Percentiles rank a stretch among this genome's conserved stretches.
Conservation (phyloP, 768 basidiomycete genomes). For the Tricholoma hemisulphureum region DNA sequence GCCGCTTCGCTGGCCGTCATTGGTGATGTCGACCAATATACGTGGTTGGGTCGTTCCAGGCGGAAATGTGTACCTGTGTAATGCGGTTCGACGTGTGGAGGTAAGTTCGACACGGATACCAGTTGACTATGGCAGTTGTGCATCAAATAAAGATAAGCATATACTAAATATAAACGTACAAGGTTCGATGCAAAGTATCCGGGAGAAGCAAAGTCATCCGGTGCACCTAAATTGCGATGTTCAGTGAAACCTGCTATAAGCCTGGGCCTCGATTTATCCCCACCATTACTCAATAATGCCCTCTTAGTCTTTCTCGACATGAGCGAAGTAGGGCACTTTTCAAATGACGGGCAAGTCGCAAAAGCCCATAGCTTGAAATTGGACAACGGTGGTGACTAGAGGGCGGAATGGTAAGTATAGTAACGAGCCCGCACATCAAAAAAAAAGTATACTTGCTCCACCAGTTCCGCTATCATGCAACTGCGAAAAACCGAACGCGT, state of each 20-base stretch:
- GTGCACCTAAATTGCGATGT: constrained; percentile 37
- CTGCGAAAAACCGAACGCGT: constrained; percentile 60
- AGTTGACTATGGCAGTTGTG: constrained; percentile 37
- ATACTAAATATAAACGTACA: background rate
- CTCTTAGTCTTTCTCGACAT: constrained; percentile 44
- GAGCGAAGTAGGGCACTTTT: constrained; percentile 50
- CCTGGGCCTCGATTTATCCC: constrained; percentile 1
- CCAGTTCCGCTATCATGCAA: constrained; percentile 64
- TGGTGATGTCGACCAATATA: constrained; percentile 59
- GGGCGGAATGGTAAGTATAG: background rate
- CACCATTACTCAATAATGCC: constrained; percentile 51
- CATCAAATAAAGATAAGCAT: background rate
- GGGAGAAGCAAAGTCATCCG: constrained; percentile 62
- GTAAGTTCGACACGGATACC: constrained; percentile 59
- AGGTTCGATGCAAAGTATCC: constrained; percentile 67
- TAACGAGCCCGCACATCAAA: background rate
- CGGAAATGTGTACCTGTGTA: constrained; percentile 61
- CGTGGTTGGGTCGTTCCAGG: constrained; percentile 46
- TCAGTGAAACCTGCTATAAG: background rate
- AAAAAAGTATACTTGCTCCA: constrained; percentile 39
- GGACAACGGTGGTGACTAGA: constrained; percentile 50
- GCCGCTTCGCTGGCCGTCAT: constrained; percentile 56
- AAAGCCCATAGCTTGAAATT: constrained; percentile 64
- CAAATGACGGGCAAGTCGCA: constrained; percentile 48
- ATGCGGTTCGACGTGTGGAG: constrained; percentile 54